A percentile compares a stretch with the other conserved stretches of the same genome.
phyloP scores from a whole-genome alignment of 768 basidiomycete species.

The Neoboletus magnificus region DNA sequence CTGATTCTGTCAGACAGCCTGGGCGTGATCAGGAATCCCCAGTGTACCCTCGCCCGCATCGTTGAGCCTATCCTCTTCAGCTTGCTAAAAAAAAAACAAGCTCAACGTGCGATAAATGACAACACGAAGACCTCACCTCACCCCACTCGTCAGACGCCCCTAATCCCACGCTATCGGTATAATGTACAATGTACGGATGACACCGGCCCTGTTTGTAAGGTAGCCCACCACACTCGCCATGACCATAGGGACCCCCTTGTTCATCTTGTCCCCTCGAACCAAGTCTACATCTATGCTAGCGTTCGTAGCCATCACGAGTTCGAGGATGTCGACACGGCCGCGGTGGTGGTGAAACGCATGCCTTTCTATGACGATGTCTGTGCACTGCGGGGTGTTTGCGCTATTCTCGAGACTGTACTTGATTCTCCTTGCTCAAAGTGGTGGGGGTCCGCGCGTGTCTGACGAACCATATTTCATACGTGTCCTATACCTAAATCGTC shows the following conservation, averaged over 20 bases:
- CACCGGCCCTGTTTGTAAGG: neutral
- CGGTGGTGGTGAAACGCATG: neutral
- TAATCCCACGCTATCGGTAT: neutral
- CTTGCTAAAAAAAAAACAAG: too few relatives aligned
- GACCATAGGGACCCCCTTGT: neutral
- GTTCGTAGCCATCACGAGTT: neutral
- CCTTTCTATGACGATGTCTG: neutral
- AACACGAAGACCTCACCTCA: neutral
- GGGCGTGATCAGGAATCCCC: neutral
- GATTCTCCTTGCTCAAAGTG: neutral
- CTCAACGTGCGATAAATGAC: neutral
- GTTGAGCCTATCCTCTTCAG: neutral
- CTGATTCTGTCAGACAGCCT: neutral
- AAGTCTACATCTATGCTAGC: neutral
- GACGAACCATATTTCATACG: neutral
- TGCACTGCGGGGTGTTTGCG: too few relatives aligned
- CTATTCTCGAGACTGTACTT: neutral
- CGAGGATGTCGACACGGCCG: neutral
- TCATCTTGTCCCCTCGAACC: neutral
- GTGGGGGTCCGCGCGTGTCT: neutral
- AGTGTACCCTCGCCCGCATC: neutral
- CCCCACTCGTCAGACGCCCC: neutral
- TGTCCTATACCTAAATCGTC: neutral
- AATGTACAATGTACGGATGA: too few relatives aligned
- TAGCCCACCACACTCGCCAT: neutral